These are phyloP conservation scores for Trichoderma koningii DNA, from an alignment of 2,329 filamentous ascomycete genomes.

Conservation along the genomic window DNA sequence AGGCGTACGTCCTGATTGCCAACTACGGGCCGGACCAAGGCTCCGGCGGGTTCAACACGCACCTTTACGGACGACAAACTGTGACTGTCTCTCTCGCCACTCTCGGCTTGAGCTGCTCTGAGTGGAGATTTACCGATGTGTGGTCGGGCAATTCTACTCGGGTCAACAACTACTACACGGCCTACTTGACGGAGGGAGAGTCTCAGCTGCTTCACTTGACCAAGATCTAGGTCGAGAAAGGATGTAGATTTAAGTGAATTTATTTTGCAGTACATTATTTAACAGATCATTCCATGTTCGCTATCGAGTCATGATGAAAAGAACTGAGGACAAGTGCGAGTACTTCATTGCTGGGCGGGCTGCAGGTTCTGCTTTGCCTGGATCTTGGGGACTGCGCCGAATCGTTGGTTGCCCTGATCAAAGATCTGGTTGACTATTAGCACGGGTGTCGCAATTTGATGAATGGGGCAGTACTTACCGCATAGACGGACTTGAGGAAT, in stretches of 20 bases:
- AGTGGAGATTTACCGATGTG: slow-evolving; percentile 23
- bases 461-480: neutral
- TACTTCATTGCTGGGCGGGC: neutral
- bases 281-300: neutral
- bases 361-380: slow-evolving; percentile 11
- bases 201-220: slow-evolving; percentile 24
- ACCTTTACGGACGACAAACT: slow-evolving; percentile 15
- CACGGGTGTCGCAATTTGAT: neutral
- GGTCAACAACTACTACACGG: slow-evolving; percentile 20
- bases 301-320: no score
- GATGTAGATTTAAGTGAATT: neutral
- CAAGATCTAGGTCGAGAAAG: neutral
- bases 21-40: slow-evolving; percentile 27
- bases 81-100: slow-evolving; percentile 21
- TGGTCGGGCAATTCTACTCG: slow-evolving; percentile 25
- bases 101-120: slow-evolving; percentile 11
- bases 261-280: neutral
- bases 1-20: slow-evolving; percentile 26
- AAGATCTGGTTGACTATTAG: slow-evolving; percentile 6
- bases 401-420: slow-evolving; percentile 22
- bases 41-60: slow-evolving; percentile 12
- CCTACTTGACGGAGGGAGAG: slow-evolving; percentile 23
- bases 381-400: slow-evolving; percentile 18
- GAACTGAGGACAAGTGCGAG: no score
- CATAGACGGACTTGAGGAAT: slow-evolving; percentile 19